Evolutionary conservation across 306 rosid species (phyloP), one percentile per base, ranked within the genome.

Genomic region (Urtica urens): DNA sequence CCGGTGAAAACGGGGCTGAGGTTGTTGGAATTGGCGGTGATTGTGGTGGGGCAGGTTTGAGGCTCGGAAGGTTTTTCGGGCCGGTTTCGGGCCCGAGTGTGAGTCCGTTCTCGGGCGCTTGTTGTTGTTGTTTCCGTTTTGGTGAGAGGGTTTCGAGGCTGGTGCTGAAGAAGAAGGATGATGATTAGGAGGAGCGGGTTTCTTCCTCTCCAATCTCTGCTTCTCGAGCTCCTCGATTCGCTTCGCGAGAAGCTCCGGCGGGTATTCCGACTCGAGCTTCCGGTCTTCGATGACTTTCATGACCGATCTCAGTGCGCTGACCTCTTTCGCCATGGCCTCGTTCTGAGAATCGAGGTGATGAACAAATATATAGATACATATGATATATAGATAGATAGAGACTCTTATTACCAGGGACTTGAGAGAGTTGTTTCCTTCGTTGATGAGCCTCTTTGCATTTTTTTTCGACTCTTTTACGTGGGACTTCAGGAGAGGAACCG

Each of bases 251-350:
- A 39, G 49, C 65, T 53, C 77, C 13, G 21, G 55, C 34, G 92
- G 93, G 63, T 71, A 83, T 55, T 68, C 79, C 53, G 72, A 69
- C 39, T 78, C 73, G 18, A 87, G 93, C 47, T 83, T 78, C 58
- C 66, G 61, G 20, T 53, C 77, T 66, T 76, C 83, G 38, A 87
- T 80, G 43, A 40, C 46, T 70, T 64, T 78, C 25, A 83, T 59
- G 27, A 80, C 83, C 3, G 75, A 65, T 63, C 53, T 76, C 71
- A 87, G 37, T 30, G 79, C 73, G 60, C 70, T 69, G 23, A 71
- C 51, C 78, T 87, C 93, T 68, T 74, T 80, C 39, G 80, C 59
- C 6, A 51, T 52, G 55, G 67, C 70, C 70, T 78, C 93, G 55
- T 53, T 64, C 96, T 83, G 79, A 69, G 69, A 50, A 69, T 22